Conservation (phyloP, 2,329 filamentous ascomycete species). For the Botrytis aclada region DNA sequence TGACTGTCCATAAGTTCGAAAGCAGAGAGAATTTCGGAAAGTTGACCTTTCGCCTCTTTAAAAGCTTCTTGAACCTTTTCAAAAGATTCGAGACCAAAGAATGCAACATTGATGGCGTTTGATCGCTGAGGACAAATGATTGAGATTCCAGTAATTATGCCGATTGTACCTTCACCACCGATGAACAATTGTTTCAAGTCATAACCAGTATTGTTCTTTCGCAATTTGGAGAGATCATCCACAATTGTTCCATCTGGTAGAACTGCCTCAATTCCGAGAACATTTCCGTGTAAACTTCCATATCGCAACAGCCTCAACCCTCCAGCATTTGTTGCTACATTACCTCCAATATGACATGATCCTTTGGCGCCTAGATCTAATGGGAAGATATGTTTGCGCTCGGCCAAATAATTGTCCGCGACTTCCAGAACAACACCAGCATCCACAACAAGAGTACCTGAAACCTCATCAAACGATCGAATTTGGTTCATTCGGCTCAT, state of each 20-base stretch:
- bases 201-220: slow-evolving; percentile 99
- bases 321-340: slow-evolving; percentile 93
- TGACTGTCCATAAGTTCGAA: slow-evolving; percentile 95
- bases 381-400: slow-evolving; percentile 86
- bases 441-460: slow-evolving; percentile 84
- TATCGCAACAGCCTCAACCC: slow-evolving; percentile 87
- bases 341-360: slow-evolving; percentile 93
- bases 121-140: slow-evolving; percentile 86
- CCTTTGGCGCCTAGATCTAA: slow-evolving; percentile 97
- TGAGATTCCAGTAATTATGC: slow-evolving; percentile 86
- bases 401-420: slow-evolving; percentile 79
- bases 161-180: slow-evolving; percentile 90
- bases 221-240: slow-evolving; percentile 79
- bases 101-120: slow-evolving; percentile 88
- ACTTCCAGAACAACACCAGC: slow-evolving; percentile 88
- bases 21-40: slow-evolving; percentile 92
- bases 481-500: slow-evolving; percentile 88
- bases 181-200: slow-evolving; percentile 97
- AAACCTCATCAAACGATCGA: slow-evolving; percentile 87
- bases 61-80: slow-evolving; percentile 86
- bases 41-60: slow-evolving; percentile 80
- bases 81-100: slow-evolving; percentile 87
- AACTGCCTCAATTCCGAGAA: slow-evolving; percentile 90
- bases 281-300: slow-evolving; percentile 88
- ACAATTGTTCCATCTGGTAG: slow-evolving; percentile 90